Evolutionary conservation across 768 basidiomycete species (phyloP), one percentile per base, ranked within the genome.

Genomic region (Exsudoporus frostii): DNA sequence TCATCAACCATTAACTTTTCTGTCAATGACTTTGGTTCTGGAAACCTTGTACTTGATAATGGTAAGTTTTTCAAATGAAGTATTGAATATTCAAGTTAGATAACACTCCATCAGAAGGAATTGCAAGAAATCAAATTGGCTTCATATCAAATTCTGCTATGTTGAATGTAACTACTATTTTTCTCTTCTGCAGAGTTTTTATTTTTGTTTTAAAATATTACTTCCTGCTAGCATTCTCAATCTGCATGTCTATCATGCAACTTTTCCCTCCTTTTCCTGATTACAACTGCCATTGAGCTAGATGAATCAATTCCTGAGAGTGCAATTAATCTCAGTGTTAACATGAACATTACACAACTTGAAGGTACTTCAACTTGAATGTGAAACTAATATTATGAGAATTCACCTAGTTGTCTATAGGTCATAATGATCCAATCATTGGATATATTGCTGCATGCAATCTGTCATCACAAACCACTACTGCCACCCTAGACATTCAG

Each of bases 361-460:
- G n/a, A n/a, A n/a, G n/a, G n/a, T n/a, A n/a, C n/a, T n/a, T n/a
- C n/a, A n/a, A n/a, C n/a, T n/a, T n/a, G n/a, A n/a, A n/a, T n/a
- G n/a, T n/a, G n/a, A 8, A 50, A 8, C 7, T 25, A 27, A 27
- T 7, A 9, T 7, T 33, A 4, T 30, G 1, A 20, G 1, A 2
- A 15, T 14, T 17, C 5, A 22, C 4, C 29, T 44, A 38, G 8
- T 15, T 24, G 5, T 33, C 14, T 33, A 14, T 19, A 48, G 45
- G 27, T 19, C 4, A 2, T 40, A 29, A 17, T 14, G 2, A 19
- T 29, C 24, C 42, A 38, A 9, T 58, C 4, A 33, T 22, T 9
- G 22, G 33, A 6, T 51, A 58, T 40, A 11, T 61, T 15, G 51
- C 59, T 33, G 48, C 51, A 17, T 61, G 60, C 14, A 39, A 33